Conservation (phyloP, 176 grass and related monocot species). For the Musa itinerans region DNA sequence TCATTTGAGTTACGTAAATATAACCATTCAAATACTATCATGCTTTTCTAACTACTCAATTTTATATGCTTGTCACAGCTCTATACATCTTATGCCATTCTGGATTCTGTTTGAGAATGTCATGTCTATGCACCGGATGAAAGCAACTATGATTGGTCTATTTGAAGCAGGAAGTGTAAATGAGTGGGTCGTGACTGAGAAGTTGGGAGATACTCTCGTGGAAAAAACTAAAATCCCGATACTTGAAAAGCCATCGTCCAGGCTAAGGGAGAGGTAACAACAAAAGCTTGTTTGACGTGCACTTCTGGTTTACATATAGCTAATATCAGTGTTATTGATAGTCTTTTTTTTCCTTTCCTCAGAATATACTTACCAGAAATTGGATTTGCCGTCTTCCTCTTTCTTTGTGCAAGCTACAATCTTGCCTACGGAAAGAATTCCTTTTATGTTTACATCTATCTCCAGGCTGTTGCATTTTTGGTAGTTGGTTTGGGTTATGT, state of each 20-base stretch:
- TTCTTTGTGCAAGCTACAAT: conserved; percentile 63
- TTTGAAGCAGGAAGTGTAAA: conserved; percentile 66
- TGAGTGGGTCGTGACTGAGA: conserved; percentile 95
- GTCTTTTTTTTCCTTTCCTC: conserved; percentile 8
- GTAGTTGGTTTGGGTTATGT: conserved; percentile 72
- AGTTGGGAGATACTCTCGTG: conserved; percentile 44
- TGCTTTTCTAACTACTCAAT: not conserved
- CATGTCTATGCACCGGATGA: conserved; percentile 91
- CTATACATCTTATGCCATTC: conserved; percentile 74
- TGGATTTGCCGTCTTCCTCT: conserved; percentile 49
- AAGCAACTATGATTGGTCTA: conserved; percentile 73
- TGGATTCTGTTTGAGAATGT: conserved; percentile 99
- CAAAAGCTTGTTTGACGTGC: not conserved
- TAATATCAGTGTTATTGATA: not conserved
- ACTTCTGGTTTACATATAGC: not conserved
- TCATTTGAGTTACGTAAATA: too few species aligned
- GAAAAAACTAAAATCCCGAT: conserved; percentile 35
- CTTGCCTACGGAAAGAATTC: conserved; percentile 40
- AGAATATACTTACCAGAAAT: conserved; percentile 64
- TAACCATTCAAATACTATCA: too few species aligned
- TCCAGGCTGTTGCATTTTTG: conserved; percentile 80
- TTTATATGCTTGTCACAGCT: conserved; percentile 30
- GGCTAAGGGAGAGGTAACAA: conserved; percentile 53
- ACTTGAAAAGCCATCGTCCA: conserved; percentile 52
- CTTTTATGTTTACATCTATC: conserved; percentile 77